Evolutionary conservation across 108 stramenopile genomes (phyloP), one percentile per base, ranked within the genome.

Genomic region (Conticribra weissflogii): DNA sequence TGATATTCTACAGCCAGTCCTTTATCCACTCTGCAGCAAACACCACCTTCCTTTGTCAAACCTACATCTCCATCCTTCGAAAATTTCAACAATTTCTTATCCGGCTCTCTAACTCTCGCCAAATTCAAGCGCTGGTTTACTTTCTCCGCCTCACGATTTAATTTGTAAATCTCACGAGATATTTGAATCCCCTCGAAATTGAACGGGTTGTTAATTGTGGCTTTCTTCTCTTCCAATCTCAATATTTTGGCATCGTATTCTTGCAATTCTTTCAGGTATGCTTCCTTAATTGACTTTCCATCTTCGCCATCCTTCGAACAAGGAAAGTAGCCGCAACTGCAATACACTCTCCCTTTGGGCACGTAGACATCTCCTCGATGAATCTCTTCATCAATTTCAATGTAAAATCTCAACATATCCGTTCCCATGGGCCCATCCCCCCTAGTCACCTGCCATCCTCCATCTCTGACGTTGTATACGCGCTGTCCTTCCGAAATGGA

Each of bases 241-340:
- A 72, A 55, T 51, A 85, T 72, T 65, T 65, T 30, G 48, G 70
- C 66, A 58, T 64, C 51, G 74, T 53, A 47, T 62, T 66, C 62
- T 68, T 72, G 55, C 59, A 86, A 51, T 64, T 90, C 80, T 36
- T 83, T 54, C 50, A 51, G 41, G 30, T 76, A 75, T 4, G 59
- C 41, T 36, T 85, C 85, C 59, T 84, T 85, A 47, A 54, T 53
- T 17, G 57, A 31, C 15, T 17, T 58, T 28, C 59, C 31, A 54
- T 12, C 53, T 29, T 19, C 29, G 65, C 31, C 51, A 41, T 24
- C 52, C 1, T 52, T 33, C 14, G 44, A n/a, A 59, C 76, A 86
- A 17, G 85, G 78, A 68, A 93, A 93, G 75, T 86, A 90, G 17
- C 92, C 92, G 68, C 92, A 90, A 24, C 85, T 88, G 23, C 77